Evolutionary conservation across 2,329 filamentous ascomycete species (phyloP).

Genomic region (Penicillium sp.): DNA sequence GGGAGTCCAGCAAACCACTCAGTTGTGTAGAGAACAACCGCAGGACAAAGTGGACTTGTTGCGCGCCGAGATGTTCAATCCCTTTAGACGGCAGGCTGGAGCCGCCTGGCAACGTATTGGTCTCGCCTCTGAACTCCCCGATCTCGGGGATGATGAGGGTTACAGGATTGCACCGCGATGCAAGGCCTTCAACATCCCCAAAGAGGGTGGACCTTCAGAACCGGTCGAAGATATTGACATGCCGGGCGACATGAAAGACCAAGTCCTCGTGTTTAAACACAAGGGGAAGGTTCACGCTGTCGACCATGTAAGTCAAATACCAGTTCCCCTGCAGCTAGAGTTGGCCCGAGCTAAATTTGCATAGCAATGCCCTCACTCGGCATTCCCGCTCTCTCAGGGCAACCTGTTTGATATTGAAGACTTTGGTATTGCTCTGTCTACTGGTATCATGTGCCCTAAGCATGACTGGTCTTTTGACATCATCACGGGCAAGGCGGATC

Average conservation of each 20-base stretch:
- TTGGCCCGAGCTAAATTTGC: conserved; percentile 4
- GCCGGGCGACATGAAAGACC: conserved; percentile 55
- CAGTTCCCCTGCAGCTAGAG: neutral
- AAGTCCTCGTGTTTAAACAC: conserved; percentile 69
- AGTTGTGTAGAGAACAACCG: neutral
- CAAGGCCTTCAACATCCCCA: conserved; percentile 61
- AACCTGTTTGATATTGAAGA: conserved; percentile 73
- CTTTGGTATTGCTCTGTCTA: conserved; percentile 57
- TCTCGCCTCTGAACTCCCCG: conserved; percentile 59
- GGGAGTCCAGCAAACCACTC: conserved; percentile 13
- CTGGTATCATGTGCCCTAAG: conserved; percentile 69
- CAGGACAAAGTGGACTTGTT: neutral
- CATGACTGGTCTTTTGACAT: conserved; percentile 75
- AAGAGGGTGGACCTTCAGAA: conserved; percentile 33
- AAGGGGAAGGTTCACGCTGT: conserved; percentile 68
- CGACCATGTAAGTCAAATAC: conserved; percentile 60
- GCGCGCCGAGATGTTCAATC: neutral
- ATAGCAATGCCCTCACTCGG: conserved; percentile 69
- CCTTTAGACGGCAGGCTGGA: conserved; percentile 17
- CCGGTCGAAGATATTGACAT: conserved; percentile 36
- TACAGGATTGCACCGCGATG: conserved; percentile 57
- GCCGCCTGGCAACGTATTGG: conserved; percentile 60
- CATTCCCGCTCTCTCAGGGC: conserved; percentile 67
- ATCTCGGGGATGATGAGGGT: conserved; percentile 48
- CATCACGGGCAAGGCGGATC: conserved; percentile 65